Percentiles rank a stretch among this genome's conserved stretches.
Evolutionary conservation across 2,329 filamentous ascomycete genomes (phyloP).

Genomic region (Penicillium corylophilum): DNA sequence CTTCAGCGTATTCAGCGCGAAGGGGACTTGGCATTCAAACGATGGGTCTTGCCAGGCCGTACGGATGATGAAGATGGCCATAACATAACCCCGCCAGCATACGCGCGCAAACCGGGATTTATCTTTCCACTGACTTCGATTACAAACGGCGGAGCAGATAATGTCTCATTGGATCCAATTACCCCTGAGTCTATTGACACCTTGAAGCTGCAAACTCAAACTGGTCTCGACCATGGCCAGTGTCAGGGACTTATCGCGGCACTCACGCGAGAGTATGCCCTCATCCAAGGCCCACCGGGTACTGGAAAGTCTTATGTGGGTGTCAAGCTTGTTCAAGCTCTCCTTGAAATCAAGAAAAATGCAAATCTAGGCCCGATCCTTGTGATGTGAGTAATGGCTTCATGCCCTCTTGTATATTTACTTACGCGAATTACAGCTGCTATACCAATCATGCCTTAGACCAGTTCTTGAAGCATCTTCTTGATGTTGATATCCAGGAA

Average conservation of each 20-base stretch:
- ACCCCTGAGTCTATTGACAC: not conserved
- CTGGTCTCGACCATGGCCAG: constrained; percentile 10
- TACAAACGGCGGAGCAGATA: not conserved
- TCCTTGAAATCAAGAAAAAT: not conserved
- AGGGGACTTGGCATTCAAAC: constrained; percentile 2
- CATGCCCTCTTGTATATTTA: not conserved
- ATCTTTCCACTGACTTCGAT: constrained; percentile 5
- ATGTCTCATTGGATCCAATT: not conserved
- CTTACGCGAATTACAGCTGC: constrained; percentile 30
- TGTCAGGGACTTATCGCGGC: constrained; percentile 11
- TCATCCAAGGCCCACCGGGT: constrained; percentile 15
- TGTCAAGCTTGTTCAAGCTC: constrained; percentile 9
- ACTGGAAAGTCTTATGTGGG: constrained; percentile 13
- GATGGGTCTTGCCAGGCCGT: constrained; percentile 5
- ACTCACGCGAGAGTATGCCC: constrained; percentile 15
- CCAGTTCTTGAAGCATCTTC: constrained; percentile 63
- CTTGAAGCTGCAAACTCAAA: constrained; percentile 2
- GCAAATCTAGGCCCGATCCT: not conserved
- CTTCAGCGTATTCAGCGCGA: constrained; percentile 7
- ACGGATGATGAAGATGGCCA: not conserved
- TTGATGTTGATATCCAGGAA: constrained; percentile 55
- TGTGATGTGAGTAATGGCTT: constrained; percentile 4
- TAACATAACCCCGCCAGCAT: constrained; percentile 6
- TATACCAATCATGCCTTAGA: constrained; percentile 68
- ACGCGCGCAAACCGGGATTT: constrained; percentile 7